A percentile compares a stretch with the other conserved stretches of the same genome.
Conservation (phyloP, 2,329 filamentous ascomycete genomes). For the Fusarium odoratissimum region DNA sequence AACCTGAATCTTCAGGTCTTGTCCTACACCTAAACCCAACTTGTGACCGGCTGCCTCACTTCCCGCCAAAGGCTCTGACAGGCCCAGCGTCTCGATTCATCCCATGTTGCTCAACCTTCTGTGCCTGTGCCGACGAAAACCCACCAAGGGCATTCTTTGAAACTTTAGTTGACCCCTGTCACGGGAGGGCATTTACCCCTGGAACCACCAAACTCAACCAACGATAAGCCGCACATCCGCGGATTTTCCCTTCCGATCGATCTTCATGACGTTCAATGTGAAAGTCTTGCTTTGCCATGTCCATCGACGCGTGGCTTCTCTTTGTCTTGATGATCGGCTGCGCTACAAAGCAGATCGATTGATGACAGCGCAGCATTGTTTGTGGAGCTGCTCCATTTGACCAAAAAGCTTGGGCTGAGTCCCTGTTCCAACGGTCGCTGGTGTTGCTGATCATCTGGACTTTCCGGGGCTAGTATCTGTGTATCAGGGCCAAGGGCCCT, state of each 20-base stretch:
- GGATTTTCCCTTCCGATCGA: not conserved
- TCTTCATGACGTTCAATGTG: not conserved
- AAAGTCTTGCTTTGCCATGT: not conserved
- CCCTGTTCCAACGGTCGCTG: constrained; percentile 30
- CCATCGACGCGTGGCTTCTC: constrained; percentile 24
- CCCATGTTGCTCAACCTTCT: constrained; percentile 36
- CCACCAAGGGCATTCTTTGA: constrained; percentile 25
- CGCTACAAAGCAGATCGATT: constrained; percentile 8
- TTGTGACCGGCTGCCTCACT: constrained; percentile 36
- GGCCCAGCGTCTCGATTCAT: constrained; percentile 32
- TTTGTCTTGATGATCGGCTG: constrained; percentile 15
- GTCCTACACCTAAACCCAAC: constrained; percentile 5
- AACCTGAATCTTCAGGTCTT: constrained; percentile 7
- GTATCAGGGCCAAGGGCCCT: constrained; percentile 1
- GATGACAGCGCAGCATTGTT: constrained; percentile 29
- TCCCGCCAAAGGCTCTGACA: constrained; percentile 19
- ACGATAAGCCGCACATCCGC: not conserved
- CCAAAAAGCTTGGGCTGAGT: constrained; percentile 21
- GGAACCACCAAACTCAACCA: constrained; percentile 18
- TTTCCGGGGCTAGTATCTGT: constrained; percentile 10
- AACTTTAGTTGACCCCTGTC: constrained; percentile 34
- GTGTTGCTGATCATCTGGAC: constrained; percentile 27
- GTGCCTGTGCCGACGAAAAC: constrained; percentile 1
- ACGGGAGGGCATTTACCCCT: constrained; percentile 28
- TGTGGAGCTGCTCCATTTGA: constrained; percentile 29